Evolutionary conservation across 179 eudicot genomes (phyloP), one percentile per base, ranked within the genome.

Genomic region (Corrigiola litoralis): DNA sequence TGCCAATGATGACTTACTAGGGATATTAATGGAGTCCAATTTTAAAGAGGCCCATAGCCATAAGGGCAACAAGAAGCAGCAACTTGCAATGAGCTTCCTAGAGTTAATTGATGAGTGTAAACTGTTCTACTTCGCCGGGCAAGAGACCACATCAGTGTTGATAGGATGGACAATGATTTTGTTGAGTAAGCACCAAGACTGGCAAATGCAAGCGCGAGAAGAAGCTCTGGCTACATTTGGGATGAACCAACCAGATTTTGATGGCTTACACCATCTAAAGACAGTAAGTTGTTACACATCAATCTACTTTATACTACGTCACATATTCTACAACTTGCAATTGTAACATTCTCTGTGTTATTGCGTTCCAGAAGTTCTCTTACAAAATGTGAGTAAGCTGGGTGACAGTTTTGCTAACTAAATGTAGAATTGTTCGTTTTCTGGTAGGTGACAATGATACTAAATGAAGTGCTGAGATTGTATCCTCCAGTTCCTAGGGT

Each of bases 391-490:
- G 44, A 4, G 14, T 12, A 38, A 16, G 2, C 44, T 38, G 44
- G 13, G 51, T 47, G 6, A 47, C 25, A n/a, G 5, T 5, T 20
- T 17, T 24, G 1, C 7, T 48, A 24, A 18, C 8, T 21, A 48
- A 18, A 48, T 25, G 20, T 5, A 53, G 12, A 20, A 40, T 58
- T 9, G 3, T 1, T 20, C 28, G 13, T 27, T 58, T 11, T 28
- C 4, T 20, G 13, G 10, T 52, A 73, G 68, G 72, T 67, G 55
- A 73, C 72, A n/a, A 67, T 67, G 77, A 73, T 73, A 44, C 34
- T 73, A 0, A 32, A 73, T 33, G 77, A 73, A 56, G 77, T 73
- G 61, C 55, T 73, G 17, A 73, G 77, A 32, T 49, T 73, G 42
- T 68, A 73, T 10, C 58, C 77, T 14, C 65, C 73, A 0, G 33